Conservation (phyloP, 2,329 filamentous ascomycete genomes). For the Cytospora chrysosperma region DNA sequence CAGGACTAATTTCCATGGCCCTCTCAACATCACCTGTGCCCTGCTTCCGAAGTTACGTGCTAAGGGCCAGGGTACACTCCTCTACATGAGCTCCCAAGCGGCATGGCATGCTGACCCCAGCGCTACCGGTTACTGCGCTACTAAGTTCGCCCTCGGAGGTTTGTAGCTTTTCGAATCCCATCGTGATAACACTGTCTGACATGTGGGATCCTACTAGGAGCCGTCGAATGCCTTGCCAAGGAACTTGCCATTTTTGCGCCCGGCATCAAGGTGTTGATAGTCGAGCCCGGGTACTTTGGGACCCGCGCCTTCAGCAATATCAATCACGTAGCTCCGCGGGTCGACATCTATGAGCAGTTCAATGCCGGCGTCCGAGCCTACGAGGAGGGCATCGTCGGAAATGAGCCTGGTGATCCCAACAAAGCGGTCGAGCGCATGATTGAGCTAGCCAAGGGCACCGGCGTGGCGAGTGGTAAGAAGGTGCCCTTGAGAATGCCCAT, state of each 20-base stretch:
- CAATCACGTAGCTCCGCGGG: conserved; percentile 29
- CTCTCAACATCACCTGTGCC: conserved; percentile 37
- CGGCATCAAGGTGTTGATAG: conserved; percentile 37
- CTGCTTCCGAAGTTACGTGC: conserved; percentile 35
- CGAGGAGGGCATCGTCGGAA: conserved; percentile 25
- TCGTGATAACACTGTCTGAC: not conserved
- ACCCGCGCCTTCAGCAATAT: conserved; percentile 41
- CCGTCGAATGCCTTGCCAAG: conserved; percentile 33
- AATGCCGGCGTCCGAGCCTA: conserved; percentile 27
- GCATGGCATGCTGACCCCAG: conserved; percentile 35
- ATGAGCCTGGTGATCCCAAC: conserved; percentile 49
- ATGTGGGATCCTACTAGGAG: conserved; percentile 27
- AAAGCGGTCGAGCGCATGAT: conserved; percentile 53
- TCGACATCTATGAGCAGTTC: conserved; percentile 33
- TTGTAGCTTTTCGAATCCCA: not conserved
- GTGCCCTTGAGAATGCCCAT: conserved; percentile 51
- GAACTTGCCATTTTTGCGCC: conserved; percentile 34
- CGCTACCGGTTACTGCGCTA: conserved; percentile 34
- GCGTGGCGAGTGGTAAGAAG: conserved; percentile 30
- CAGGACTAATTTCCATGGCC: conserved; percentile 40
- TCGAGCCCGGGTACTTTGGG: conserved; percentile 45
- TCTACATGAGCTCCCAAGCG: conserved; percentile 38
- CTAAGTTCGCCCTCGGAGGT: conserved; percentile 36
- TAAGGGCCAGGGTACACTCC: conserved; percentile 33
- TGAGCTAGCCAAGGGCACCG: conserved; percentile 51